Percentiles rank a stretch among this genome's conserved stretches.
phyloP scores from a whole-genome alignment of 345 rosid species.

The Triadica sebifera region DNA sequence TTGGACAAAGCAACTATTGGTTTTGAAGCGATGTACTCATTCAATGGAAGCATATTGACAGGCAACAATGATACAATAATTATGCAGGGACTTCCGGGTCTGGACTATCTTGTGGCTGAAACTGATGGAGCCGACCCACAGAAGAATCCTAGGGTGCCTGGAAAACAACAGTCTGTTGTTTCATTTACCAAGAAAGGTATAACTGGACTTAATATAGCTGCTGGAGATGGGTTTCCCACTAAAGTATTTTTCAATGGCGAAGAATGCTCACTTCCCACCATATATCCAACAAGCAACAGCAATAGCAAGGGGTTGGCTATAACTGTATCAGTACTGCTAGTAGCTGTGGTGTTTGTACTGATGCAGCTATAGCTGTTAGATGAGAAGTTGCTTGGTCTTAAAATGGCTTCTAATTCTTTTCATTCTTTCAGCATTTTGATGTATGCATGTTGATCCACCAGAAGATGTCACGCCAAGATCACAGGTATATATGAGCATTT shows the following conservation, averaged over 20 bases:
- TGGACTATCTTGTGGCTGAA: conserved; percentile 77
- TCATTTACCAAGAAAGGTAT: conserved; percentile 75
- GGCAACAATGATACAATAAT: conserved; percentile 61
- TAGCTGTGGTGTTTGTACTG: conserved; percentile 33
- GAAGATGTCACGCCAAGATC: conserved; percentile 9
- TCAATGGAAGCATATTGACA: conserved; percentile 53
- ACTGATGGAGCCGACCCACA: conserved; percentile 54
- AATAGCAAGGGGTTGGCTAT: conserved; percentile 28
- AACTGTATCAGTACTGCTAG: conserved; percentile 28
- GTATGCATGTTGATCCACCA: conserved; percentile 17
- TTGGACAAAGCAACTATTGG: conserved; percentile 66
- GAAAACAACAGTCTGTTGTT: conserved; percentile 86
- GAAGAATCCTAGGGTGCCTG: conserved; percentile 72
- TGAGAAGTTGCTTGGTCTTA: conserved; percentile 7
- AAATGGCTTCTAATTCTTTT: conserved; percentile 25
- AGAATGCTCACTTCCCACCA: conserved; percentile 74
- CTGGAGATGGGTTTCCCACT: conserved; percentile 82
- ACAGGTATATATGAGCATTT: conserved; percentile 11
- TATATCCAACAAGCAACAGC: conserved; percentile 47
- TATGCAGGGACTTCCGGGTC: conserved; percentile 75
- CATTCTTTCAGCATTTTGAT: conserved; percentile 33
- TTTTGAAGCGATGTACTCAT: conserved; percentile 73
- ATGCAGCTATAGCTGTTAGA: conserved; percentile 34
- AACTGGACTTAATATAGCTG: conserved; percentile 65
- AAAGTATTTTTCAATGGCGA: conserved; percentile 96